Evolutionary conservation across 2,329 filamentous ascomycete genomes (phyloP).

Genomic region (Neofusicoccum cordaticola): DNA sequence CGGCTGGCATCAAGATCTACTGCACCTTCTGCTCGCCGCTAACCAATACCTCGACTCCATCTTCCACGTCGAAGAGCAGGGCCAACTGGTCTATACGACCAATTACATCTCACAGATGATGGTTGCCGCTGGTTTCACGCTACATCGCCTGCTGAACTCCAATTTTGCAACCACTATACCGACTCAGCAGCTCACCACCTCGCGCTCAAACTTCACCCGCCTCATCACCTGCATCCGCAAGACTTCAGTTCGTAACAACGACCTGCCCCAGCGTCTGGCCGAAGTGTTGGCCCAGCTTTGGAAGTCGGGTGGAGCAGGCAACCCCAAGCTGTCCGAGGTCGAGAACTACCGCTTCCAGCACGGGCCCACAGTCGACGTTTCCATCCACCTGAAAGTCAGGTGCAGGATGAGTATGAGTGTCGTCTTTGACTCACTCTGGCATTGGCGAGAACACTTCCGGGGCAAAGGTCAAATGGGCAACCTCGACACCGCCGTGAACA

Average conservation of each 20-base stretch:
- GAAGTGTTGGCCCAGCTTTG: conserved; percentile 87
- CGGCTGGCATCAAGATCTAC: conserved; percentile 58
- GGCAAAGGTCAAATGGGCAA: conserved; percentile 43
- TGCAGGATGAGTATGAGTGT: conserved; percentile 83
- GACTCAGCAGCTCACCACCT: conserved; percentile 60
- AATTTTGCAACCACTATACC: conserved; percentile 64
- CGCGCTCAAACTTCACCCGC: conserved; percentile 66
- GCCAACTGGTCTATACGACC: conserved; percentile 63
- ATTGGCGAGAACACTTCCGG: conserved; percentile 66
- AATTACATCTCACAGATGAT: conserved; percentile 85
- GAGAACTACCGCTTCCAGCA: conserved; percentile 13
- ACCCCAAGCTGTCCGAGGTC: conserved; percentile 7
- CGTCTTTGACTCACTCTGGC: conserved; percentile 81
- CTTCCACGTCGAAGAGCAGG: conserved; percentile 53
- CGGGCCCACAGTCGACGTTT: conserved; percentile 57
- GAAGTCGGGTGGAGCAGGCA: conserved; percentile 54
- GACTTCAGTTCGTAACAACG: conserved; percentile 73
- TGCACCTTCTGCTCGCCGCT: conserved; percentile 71
- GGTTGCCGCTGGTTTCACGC: conserved; percentile 72
- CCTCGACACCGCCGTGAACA: conserved; percentile 66
- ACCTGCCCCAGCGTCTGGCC: conserved; percentile 74
- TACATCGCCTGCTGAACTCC: conserved; percentile 73
- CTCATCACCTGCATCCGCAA: conserved; percentile 68
- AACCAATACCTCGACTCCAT: conserved; percentile 63
- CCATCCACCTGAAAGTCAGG: conserved; percentile 75